A percentile compares a stretch with the other conserved stretches of the same genome.
phyloP scores from a whole-genome alignment of 2,329 filamentous ascomycete genomes.

The Fusarium proliferatum region DNA sequence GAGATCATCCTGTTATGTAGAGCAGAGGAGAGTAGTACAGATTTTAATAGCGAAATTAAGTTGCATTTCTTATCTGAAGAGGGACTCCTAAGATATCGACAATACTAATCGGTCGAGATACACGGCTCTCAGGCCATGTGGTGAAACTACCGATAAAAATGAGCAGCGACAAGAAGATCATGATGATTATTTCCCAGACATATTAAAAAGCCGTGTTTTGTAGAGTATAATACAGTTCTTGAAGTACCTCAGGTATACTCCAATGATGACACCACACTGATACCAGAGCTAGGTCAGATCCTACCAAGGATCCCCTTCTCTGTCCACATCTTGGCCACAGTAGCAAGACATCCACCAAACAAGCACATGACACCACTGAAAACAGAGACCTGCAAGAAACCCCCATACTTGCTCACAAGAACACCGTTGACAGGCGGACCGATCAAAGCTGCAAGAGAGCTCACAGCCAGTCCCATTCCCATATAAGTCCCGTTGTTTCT shows the following conservation, averaged over 20 bases:
- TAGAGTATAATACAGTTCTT: background rate
- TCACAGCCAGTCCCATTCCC: slow-evolving; percentile 60
- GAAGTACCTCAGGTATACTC: accelerated
- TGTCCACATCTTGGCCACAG: slow-evolving; percentile 20
- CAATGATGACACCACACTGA: background rate
- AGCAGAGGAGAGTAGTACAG: background rate
- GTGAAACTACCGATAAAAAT: accelerated
- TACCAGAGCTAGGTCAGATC: background rate
- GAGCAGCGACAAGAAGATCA: background rate
- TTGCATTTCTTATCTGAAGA: background rate
- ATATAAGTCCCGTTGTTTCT: slow-evolving; percentile 63
- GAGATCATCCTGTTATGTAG: background rate
- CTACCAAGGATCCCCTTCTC: slow-evolving; percentile 12
- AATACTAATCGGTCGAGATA: accelerated
- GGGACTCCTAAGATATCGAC: accelerated
- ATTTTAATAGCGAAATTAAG: background rate
- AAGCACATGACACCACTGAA: slow-evolving; percentile 39
- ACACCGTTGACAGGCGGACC: slow-evolving; percentile 51
- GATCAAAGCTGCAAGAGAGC: slow-evolving; percentile 58
- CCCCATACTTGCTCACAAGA: slow-evolving; percentile 52
- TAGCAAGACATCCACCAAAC: slow-evolving; percentile 29
- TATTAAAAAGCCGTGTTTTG: background rate
- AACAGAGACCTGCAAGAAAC: slow-evolving; percentile 41
- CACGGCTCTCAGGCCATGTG: accelerated
- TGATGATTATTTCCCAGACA: accelerated